Evolutionary conservation across 257 asterid species (phyloP).

Genomic region (Solanum boliviense): DNA sequence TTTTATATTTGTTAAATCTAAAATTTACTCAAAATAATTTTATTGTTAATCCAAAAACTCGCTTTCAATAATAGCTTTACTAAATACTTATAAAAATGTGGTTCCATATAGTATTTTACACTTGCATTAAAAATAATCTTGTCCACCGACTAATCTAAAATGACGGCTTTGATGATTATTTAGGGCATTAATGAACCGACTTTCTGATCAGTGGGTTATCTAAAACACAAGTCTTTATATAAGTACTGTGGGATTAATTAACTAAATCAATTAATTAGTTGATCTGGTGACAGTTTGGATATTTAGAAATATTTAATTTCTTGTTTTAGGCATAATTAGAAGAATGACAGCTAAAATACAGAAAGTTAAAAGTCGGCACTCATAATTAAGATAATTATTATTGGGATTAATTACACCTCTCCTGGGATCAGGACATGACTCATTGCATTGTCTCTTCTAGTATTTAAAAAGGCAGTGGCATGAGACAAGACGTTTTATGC

Average conservation of each 20-base stretch:
- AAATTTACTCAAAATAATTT: not conserved
- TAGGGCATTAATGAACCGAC: slow-evolving; percentile 20
- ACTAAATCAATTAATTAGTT: not conserved
- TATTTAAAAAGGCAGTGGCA: no score
- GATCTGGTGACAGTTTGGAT: not conserved
- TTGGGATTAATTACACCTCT: not conserved
- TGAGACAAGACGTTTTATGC: no score
- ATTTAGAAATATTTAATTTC: not conserved
- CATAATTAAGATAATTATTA: not conserved
- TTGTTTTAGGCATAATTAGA: not conserved
- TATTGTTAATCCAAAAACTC: not conserved
- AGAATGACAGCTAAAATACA: not conserved
- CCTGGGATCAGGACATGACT: not conserved
- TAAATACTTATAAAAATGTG: not conserved
- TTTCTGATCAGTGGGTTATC: slow-evolving; percentile 20
- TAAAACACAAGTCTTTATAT: slow-evolving; percentile 19
- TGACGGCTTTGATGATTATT: slow-evolving; percentile 14
- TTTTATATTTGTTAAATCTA: no score
- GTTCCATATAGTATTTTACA: not conserved
- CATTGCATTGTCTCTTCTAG: not conserved
- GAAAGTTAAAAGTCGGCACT: not conserved
- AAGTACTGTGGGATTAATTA: slow-evolving; percentile 3
- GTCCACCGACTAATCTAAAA: slow-evolving; percentile 44
- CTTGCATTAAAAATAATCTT: not conserved
- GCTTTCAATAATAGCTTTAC: not conserved